These are phyloP conservation scores for Ophiognomonia clavigignenti-juglandacearum DNA, from an alignment of 2,329 filamentous ascomycete species.

Conservation along the genomic window DNA sequence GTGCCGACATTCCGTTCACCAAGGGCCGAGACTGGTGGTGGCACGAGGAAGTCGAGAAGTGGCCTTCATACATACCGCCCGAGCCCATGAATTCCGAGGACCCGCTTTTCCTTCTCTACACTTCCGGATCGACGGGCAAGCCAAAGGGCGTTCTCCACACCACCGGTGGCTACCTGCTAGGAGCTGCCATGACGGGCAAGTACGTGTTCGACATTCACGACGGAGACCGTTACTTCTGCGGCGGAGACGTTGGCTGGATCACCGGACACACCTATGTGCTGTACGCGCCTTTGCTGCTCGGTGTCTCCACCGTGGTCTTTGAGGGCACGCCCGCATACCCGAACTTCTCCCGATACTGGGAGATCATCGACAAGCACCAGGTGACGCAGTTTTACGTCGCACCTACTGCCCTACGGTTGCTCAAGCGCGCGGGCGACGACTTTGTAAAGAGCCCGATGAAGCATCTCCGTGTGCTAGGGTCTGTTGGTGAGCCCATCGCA, in stretches of 20 bases:
- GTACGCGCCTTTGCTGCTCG: constrained; percentile 88
- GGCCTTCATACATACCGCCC: constrained; percentile 85
- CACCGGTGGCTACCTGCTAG: constrained; percentile 90
- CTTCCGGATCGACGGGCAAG: constrained; percentile 95
- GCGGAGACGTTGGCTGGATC: constrained; percentile 98
- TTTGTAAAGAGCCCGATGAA: constrained; percentile 89
- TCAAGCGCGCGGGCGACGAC: constrained; percentile 93
- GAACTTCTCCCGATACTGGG: constrained; percentile 98
- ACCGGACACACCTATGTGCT: constrained; percentile 98
- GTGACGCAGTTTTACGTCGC: constrained; percentile 99
- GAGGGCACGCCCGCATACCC: constrained; percentile 97
- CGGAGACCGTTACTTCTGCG: constrained; percentile 92
- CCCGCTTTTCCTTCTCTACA: constrained; percentile 95
- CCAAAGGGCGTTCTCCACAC: constrained; percentile 99
- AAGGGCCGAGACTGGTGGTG: constrained; percentile 90
- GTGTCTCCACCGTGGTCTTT: constrained; percentile 92
- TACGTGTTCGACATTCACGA: constrained; percentile 99
- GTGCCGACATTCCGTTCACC: constrained; percentile 87
- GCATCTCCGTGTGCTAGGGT: constrained; percentile 82
- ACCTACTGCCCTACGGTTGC: constrained; percentile 82
- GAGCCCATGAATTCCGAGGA: constrained; percentile 91
- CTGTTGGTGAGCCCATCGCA: constrained; percentile 95
- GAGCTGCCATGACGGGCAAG: constrained; percentile 89
- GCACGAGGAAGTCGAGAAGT: constrained; percentile 98
- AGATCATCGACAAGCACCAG: constrained; percentile 90